A percentile compares a stretch with the other conserved stretches of the same genome.
These are phyloP conservation scores for Arthrobotrys sphaeroides DNA, from an alignment of 2,329 filamentous ascomycete species.

Conservation along the genomic window DNA sequence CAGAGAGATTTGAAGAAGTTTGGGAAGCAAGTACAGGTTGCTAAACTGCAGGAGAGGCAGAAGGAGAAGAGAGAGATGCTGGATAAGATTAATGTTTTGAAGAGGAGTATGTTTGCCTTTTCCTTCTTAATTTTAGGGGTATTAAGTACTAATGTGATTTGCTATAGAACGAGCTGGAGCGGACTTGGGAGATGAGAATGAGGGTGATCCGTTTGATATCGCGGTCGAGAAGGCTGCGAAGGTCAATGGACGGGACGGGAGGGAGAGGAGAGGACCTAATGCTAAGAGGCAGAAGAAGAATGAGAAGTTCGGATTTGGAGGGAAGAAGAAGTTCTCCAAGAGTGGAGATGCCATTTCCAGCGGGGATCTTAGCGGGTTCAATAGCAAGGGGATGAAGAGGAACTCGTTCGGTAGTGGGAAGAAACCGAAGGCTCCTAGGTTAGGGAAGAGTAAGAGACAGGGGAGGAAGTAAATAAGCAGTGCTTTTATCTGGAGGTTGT, in stretches of 20 bases:
- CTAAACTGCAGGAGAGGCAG: conserved; percentile 91
- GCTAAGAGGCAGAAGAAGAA: conserved; percentile 91
- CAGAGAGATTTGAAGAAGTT: conserved; percentile 98
- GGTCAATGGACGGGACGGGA: conserved; percentile 61
- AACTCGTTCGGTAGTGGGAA: conserved; percentile 57
- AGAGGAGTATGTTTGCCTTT: conserved; percentile 79
- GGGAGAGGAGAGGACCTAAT: conserved; percentile 63
- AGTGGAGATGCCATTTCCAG: conserved; percentile 87
- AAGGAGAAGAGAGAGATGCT: conserved; percentile 92
- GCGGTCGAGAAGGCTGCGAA: conserved; percentile 76
- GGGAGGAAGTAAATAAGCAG: conserved; percentile 25
- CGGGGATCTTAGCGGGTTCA: conserved; percentile 82
- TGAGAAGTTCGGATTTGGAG: conserved; percentile 91
- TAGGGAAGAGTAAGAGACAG: conserved; percentile 62
- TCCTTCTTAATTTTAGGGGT: background rate
- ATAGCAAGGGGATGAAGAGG: conserved; percentile 66
- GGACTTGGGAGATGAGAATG: conserved; percentile 72
- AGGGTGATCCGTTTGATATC: conserved; percentile 90
- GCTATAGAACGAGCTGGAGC: conserved; percentile 86
- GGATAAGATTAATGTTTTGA: conserved; percentile 93
- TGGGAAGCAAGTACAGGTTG: conserved; percentile 96
- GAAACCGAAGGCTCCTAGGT: conserved; percentile 59
- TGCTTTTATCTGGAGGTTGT: conserved; percentile 2
- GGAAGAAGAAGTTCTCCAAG: conserved; percentile 92
- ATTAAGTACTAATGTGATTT: conserved; percentile 19